Evolutionary conservation across 23 red algal genomes (phyloP).

Genomic region (Agarophyton chilense): DNA sequence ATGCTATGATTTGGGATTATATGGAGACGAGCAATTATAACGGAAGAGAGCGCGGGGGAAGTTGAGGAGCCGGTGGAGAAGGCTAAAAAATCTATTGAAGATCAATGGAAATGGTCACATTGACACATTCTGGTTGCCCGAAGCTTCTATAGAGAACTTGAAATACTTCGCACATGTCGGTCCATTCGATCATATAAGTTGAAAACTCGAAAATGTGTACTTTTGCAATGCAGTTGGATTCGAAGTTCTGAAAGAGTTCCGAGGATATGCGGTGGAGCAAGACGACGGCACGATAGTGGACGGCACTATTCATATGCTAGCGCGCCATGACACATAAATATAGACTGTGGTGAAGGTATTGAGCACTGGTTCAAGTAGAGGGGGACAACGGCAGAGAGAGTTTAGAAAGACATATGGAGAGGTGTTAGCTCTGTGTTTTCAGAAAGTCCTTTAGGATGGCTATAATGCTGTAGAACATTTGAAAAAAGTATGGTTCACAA

Average conservation of each 20-base stretch:
- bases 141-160: background rate
- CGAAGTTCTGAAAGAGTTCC: background rate
- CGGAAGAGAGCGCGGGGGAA: background rate
- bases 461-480: background rate
- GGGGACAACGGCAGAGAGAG: background rate
- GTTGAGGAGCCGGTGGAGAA: background rate
- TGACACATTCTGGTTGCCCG: background rate
- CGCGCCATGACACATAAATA: background rate
- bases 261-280: background rate
- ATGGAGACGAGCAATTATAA: background rate
- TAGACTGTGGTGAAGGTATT: background rate
- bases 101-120: background rate
- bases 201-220: background rate
- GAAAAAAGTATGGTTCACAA: background rate
- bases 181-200: background rate
- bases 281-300: background rate
- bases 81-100: background rate
- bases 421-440: background rate
- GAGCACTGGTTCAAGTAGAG: background rate
- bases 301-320: background rate
- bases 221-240: background rate
- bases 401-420: background rate
- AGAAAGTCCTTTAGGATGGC: background rate
- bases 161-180: background rate
- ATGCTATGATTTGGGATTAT: background rate